phyloP scores from a whole-genome alignment of 2,329 filamentous ascomycete genomes.

The Xylariales sp. region DNA sequence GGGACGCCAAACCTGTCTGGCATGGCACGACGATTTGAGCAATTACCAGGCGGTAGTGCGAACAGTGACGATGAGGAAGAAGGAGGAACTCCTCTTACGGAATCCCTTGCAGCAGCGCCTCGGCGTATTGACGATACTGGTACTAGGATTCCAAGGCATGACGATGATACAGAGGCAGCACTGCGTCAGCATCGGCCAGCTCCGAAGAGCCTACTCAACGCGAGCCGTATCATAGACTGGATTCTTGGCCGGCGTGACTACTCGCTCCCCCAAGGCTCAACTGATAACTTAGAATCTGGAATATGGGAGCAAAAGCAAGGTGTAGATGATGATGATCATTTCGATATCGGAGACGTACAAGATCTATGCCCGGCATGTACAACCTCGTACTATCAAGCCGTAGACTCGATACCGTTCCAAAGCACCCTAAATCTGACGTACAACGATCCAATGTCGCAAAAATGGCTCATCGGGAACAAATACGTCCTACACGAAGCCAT shows the following conservation, averaged over 20 bases:
- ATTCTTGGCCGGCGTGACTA: slow-evolving; percentile 26
- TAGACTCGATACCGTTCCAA: slow-evolving; percentile 45
- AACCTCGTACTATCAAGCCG: slow-evolving; percentile 44
- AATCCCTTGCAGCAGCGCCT: background rate
- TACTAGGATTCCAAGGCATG: background rate
- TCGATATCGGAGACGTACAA: slow-evolving; percentile 43
- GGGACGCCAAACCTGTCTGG: background rate
- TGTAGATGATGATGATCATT: slow-evolving; percentile 32
- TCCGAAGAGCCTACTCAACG: background rate
- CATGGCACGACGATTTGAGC: no score
- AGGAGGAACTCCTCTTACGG: slow-evolving; percentile 10
- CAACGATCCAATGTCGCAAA: slow-evolving; percentile 44
- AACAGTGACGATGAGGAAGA: slow-evolving; percentile 23
- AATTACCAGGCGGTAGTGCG: background rate
- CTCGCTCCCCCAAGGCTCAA: background rate
- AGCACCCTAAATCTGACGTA: slow-evolving; percentile 43
- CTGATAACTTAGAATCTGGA: background rate
- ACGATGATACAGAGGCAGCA: background rate
- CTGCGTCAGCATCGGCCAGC: background rate
- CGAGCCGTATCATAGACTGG: slow-evolving; percentile 24
- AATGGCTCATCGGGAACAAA: slow-evolving; percentile 45
- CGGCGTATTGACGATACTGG: background rate
- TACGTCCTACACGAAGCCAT: slow-evolving; percentile 43
- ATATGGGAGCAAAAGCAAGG: background rate
- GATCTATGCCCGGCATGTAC: slow-evolving; percentile 46